Evolutionary conservation across 73 alveolate genomes (phyloP).

Genomic region (Strombidium stylifer): DNA sequence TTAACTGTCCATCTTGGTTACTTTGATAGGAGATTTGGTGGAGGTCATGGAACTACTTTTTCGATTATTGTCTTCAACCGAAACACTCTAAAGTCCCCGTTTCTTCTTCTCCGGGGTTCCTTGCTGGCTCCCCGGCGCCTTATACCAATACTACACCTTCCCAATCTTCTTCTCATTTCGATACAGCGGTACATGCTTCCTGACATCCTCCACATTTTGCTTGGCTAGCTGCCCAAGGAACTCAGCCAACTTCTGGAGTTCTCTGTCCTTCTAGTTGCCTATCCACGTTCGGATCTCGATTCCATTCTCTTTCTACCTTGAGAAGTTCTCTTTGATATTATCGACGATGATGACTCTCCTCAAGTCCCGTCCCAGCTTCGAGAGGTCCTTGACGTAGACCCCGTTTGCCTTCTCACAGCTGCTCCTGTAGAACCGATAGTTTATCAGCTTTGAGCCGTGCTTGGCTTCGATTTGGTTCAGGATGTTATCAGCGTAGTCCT

Average conservation of each 20-base stretch:
- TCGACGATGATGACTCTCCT: constrained; percentile 53
- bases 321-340: constrained; percentile 59
- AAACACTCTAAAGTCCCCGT: not conserved
- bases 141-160: too few relatives aligned
- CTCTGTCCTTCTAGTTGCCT: constrained; percentile 74
- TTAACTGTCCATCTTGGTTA: too few relatives aligned
- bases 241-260: constrained; percentile 41
- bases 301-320: constrained; percentile 75
- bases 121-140: not conserved
- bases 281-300: constrained; percentile 69
- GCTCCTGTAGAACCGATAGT: constrained; percentile 81
- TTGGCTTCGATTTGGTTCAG: constrained; percentile 72
- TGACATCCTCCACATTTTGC: constrained; percentile 20
- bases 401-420: constrained; percentile 10
- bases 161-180: constrained; percentile 13
- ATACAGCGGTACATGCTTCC: constrained; percentile 2
- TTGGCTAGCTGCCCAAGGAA: constrained; percentile 26
- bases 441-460: constrained; percentile 55
- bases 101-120: not conserved
- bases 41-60: not conserved
- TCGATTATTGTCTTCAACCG: not conserved
- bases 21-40: too few relatives aligned
- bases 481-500: constrained; percentile 76
- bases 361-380: constrained; percentile 61
- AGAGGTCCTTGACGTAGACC: constrained; percentile 48